Evolutionary conservation across 2,329 filamentous ascomycete genomes (phyloP).

Genomic region (Aspergillus luchuensis): DNA sequence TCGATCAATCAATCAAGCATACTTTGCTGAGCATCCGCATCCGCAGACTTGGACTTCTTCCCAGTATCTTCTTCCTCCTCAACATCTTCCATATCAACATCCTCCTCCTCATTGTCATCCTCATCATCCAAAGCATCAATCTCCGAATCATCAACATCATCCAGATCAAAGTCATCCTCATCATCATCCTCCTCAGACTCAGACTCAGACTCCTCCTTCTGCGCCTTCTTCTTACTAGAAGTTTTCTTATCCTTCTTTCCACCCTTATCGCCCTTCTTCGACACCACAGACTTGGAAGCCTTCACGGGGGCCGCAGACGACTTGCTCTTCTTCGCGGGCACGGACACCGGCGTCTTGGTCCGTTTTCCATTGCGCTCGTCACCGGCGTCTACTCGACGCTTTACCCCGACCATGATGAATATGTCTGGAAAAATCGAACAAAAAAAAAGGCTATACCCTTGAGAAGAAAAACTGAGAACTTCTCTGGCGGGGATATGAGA

Average conservation of each 20-base stretch:
- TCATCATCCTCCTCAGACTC: slow-evolving; percentile 50
- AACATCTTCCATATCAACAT: slow-evolving; percentile 48
- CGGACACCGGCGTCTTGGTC: slow-evolving; percentile 33
- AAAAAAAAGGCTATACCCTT: background rate
- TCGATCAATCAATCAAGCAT: slow-evolving; percentile 15
- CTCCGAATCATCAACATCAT: slow-evolving; percentile 50
- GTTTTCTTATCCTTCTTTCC: slow-evolving; percentile 37
- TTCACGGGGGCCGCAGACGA: slow-evolving; percentile 26
- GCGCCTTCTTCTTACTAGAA: slow-evolving; percentile 36
- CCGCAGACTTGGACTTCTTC: slow-evolving; percentile 18
- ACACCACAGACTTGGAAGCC: slow-evolving; percentile 20
- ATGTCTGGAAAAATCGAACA: background rate
- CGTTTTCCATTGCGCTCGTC: slow-evolving; percentile 46
- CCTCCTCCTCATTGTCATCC: slow-evolving; percentile 54
- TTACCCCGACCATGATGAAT: slow-evolving; percentile 43
- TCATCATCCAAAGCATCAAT: slow-evolving; percentile 51
- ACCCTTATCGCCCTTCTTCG: slow-evolving; percentile 35
- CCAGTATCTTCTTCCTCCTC: slow-evolving; percentile 24
- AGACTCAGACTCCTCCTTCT: slow-evolving; percentile 45
- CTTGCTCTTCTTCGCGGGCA: slow-evolving; percentile 31
- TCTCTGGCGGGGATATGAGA: background rate
- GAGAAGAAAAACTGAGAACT: background rate
- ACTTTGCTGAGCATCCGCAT: slow-evolving; percentile 30
- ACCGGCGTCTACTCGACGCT: slow-evolving; percentile 41
- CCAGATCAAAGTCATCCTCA: slow-evolving; percentile 60